Conservation (phyloP, 805 yeast species). For the Candida wancherniae region DNA sequence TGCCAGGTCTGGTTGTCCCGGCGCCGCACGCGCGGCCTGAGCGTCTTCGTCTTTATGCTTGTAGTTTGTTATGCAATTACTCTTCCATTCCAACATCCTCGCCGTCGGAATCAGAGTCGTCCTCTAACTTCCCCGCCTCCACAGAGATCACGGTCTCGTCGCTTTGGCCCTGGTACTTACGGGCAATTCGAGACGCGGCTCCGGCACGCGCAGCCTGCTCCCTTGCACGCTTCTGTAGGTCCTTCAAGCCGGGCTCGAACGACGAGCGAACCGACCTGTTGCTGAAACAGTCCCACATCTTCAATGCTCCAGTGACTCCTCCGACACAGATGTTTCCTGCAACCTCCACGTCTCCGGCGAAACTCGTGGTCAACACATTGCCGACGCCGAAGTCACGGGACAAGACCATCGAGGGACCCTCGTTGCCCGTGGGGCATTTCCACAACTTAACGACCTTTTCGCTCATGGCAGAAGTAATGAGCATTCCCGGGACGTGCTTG, state of each 20-base stretch:
- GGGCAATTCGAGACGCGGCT: conserved; percentile 66
- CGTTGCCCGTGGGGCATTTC: conserved; percentile 53
- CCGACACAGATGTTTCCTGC: conserved; percentile 83
- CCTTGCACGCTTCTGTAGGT: conserved; percentile 53
- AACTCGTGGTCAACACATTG: conserved; percentile 74
- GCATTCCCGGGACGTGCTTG: conserved; percentile 59
- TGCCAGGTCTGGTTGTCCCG: too few species aligned
- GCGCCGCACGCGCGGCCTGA: neutral
- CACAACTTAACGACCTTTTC: conserved; percentile 84
- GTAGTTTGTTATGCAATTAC: too few species aligned
- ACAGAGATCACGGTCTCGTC: conserved; percentile 57
- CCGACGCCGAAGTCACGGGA: conserved; percentile 94
- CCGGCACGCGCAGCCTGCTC: conserved; percentile 52
- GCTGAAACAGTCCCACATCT: conserved; percentile 88
- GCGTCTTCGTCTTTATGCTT: conserved; percentile 2
- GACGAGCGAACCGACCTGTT: conserved; percentile 72
- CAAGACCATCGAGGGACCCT: conserved; percentile 79
- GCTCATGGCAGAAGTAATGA: conserved; percentile 87
- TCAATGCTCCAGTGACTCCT: conserved; percentile 78
- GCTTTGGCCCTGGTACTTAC: conserved; percentile 55
- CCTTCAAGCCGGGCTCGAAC: conserved; percentile 55
- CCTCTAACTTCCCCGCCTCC: conserved; percentile 53
- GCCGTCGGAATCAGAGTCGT: conserved; percentile 56
- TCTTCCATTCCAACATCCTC: conserved; percentile 29
- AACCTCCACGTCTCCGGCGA: conserved; percentile 83